phyloP scores from a whole-genome alignment of 2,329 filamentous ascomycete genomes.

The Diatrype stigma region DNA sequence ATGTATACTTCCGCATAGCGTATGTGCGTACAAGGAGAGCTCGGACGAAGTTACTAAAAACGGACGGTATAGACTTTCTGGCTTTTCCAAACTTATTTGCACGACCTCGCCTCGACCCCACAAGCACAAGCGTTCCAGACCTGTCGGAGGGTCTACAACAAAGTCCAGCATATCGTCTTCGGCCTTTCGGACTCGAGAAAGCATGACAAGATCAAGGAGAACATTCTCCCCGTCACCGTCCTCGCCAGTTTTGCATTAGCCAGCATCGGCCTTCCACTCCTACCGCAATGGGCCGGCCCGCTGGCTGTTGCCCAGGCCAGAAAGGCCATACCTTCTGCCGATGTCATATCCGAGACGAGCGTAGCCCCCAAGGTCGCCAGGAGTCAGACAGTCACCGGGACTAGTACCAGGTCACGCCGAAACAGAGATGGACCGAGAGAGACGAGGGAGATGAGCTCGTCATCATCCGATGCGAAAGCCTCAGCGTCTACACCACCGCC shows the following conservation, averaged over 20 bases:
- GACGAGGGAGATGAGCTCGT: conserved; percentile 32
- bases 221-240: conserved; percentile 74
- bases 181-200: conserved; percentile 65
- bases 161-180: conserved; percentile 84
- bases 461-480: conserved; percentile 33
- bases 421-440: conserved; percentile 42
- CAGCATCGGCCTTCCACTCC: conserved; percentile 67
- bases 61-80: conserved; percentile 66
- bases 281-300: conserved; percentile 75
- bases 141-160: conserved; percentile 80
- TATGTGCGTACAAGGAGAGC: not conserved
- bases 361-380: conserved; percentile 50
- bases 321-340: conserved; percentile 62
- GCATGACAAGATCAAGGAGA: conserved; percentile 75
- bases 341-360: conserved; percentile 56
- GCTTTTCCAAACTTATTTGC: conserved; percentile 84
- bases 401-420: conserved; percentile 47
- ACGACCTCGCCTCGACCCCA: conserved; percentile 72
- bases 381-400: conserved; percentile 62
- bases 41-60: conserved; percentile 14
- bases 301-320: conserved; percentile 78
- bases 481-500: conserved; percentile 10
- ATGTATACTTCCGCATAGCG: conserved; percentile 5
- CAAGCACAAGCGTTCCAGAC: conserved; percentile 76
- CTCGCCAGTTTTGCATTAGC: conserved; percentile 77